Evolutionary conservation across 495 filamentous ascomycete species (phyloP).

Genomic region (Lophiostoma macrostomum): DNA sequence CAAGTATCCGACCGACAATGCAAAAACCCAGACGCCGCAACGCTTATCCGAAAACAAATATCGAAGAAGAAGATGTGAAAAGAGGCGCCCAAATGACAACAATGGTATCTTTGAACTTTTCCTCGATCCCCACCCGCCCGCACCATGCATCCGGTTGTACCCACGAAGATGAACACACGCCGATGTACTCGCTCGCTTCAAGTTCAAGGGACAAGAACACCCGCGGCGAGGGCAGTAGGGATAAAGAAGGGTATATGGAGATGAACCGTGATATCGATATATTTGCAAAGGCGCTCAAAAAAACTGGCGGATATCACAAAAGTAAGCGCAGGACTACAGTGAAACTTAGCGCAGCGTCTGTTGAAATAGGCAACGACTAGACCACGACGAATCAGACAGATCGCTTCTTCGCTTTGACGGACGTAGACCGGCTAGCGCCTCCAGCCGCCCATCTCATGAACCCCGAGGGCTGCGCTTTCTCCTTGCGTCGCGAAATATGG

Average conservation of each 20-base stretch:
- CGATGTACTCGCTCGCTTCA: no score
- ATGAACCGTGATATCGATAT: no score
- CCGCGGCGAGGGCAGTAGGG: no score
- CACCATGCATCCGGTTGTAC: neutral
- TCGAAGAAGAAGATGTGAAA: neutral
- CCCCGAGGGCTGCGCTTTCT: constrained; percentile 1
- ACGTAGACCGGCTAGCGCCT: constrained; percentile 20
- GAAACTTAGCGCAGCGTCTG: no score
- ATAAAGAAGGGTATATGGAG: no score
- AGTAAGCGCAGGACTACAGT: no score
- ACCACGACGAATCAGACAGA: no score
- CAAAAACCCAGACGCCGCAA: no score
- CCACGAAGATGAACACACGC: neutral
- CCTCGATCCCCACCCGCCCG: constrained; percentile 6
- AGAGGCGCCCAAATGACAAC: constrained; percentile 13
- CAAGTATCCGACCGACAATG: neutral
- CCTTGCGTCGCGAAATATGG: neutral
- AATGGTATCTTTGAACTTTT: constrained; percentile 28
- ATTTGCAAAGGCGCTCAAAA: no score
- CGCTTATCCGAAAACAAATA: neutral
- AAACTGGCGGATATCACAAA: no score
- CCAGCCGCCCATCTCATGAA: constrained; percentile 32
- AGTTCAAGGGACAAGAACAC: no score
- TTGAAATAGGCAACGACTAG: neutral
- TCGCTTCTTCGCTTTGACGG: constrained; percentile 34